Conservation (phyloP, 768 basidiomycete genomes). For the Peribolospora kevripleyi region DNA sequence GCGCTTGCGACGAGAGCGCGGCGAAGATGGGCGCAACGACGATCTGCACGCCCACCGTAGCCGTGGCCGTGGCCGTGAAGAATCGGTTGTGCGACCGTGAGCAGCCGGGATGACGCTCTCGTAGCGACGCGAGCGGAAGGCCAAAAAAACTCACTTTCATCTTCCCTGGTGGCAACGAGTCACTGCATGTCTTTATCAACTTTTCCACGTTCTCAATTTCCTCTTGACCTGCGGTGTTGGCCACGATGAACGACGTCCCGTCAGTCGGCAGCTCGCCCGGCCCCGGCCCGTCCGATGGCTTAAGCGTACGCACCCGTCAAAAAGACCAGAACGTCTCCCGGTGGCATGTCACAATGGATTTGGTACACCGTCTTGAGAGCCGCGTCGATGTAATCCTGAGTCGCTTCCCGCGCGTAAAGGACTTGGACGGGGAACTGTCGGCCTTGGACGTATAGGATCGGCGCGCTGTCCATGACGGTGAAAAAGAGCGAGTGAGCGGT, state of each 20-base stretch:
- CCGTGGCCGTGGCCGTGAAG: no score
- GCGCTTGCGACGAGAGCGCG: constrained; percentile 50
- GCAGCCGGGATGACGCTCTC: no score
- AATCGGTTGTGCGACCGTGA: no score
- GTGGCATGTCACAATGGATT: constrained; percentile 53
- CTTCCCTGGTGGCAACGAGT: neutral
- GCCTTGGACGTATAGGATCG: constrained; percentile 72
- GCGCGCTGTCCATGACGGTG: constrained; percentile 32
- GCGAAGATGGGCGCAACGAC: constrained; percentile 62
- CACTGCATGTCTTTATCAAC: constrained; percentile 29
- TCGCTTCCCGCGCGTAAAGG: constrained; percentile 47
- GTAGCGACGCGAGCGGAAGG: neutral
- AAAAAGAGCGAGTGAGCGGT: neutral
- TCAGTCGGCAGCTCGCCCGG: neutral
- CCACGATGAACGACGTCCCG: neutral
- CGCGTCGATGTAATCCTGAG: constrained; percentile 64
- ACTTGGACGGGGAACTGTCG: constrained; percentile 76
- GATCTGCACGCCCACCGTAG: constrained; percentile 26
- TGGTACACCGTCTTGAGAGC: constrained; percentile 85
- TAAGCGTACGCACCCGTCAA: constrained; percentile 18
- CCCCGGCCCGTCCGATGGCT: neutral
- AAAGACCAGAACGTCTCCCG: constrained; percentile 81
- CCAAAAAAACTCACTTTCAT: neutral
- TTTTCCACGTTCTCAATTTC: constrained; percentile 76
- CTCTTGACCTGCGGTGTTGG: constrained; percentile 46